These are phyloP conservation scores for Monosporascus sp. DNA, from an alignment of 2,329 filamentous ascomycete species.

Conservation along the genomic window DNA sequence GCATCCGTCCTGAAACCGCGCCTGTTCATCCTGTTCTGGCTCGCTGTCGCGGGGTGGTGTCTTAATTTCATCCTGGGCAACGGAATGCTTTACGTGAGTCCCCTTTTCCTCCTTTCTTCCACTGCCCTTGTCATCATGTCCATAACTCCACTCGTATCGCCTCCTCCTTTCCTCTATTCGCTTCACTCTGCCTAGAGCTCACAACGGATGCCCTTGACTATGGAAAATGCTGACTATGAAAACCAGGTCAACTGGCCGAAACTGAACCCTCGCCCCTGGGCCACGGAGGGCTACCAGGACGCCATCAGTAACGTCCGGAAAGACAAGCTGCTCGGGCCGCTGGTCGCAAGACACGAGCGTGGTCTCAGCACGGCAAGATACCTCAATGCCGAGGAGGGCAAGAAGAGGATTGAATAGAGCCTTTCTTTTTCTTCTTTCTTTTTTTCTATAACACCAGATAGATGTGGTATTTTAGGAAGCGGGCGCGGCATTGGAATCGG, in stretches of 20 bases:
- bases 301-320: conserved; percentile 77
- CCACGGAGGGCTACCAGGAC: conserved; percentile 82
- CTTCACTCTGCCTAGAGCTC: too few relatives aligned
- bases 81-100: conserved; percentile 89
- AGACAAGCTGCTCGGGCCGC: conserved; percentile 71
- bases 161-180: background rate
- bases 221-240: conserved; percentile 13
- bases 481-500: too few relatives aligned
- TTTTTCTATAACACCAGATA: too few relatives aligned
- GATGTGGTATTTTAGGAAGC: too few relatives aligned
- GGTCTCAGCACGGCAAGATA: conserved; percentile 79
- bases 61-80: conserved; percentile 74
- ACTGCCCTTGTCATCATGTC: conserved; percentile 7
- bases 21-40: conserved; percentile 75
- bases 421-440: too few relatives aligned
- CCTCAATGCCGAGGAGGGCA: conserved; percentile 88
- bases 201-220: background rate
- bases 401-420: conserved; percentile 86
- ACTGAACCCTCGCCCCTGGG: conserved; percentile 82
- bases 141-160: too few relatives aligned
- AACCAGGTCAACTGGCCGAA: conserved; percentile 96
- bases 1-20: conserved; percentile 75
- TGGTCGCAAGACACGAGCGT: conserved; percentile 71
- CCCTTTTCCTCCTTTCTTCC: background rate
- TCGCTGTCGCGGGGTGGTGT: conserved; percentile 64